phyloP scores from a whole-genome alignment of 495 filamentous ascomycete genomes.

The Penicillium arizonense region DNA sequence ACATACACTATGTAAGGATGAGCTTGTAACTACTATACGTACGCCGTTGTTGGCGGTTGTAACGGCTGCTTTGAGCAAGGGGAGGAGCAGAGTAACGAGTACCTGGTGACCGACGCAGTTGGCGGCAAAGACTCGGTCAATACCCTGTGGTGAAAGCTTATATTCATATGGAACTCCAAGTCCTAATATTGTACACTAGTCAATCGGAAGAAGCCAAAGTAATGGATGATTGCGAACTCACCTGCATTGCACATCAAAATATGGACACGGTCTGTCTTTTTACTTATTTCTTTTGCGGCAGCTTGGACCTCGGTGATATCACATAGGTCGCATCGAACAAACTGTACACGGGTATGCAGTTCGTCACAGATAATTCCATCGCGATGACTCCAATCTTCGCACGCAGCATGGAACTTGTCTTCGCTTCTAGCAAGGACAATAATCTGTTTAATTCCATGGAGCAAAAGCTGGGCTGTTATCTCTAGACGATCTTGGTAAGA shows the following conservation, averaged over 20 bases:
- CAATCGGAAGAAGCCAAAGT: neutral
- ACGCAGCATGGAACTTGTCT: constrained; percentile 22
- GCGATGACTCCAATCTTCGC: constrained; percentile 18
- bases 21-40: constrained; percentile 31
- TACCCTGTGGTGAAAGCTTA: constrained; percentile 23
- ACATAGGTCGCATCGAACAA: constrained; percentile 31
- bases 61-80: constrained; percentile 23
- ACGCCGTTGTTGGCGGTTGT: neutral
- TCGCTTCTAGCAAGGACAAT: constrained; percentile 31
- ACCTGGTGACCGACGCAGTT: constrained; percentile 42
- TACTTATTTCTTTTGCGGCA: constrained; percentile 19
- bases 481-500: too few relatives aligned
- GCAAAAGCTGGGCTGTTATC: constrained; percentile 36
- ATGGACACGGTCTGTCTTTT: constrained; percentile 25
- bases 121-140: constrained; percentile 34
- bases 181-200: neutral
- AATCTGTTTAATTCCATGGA: constrained; percentile 34
- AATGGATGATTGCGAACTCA: constrained; percentile 13
- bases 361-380: constrained; percentile 15
- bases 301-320: constrained; percentile 25
- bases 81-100: constrained; percentile 33
- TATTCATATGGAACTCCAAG: constrained; percentile 18
- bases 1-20: constrained; percentile 25
- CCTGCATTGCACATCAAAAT: constrained; percentile 43
- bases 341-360: constrained; percentile 22